Base-by-base conservation (phyloP, 805 yeast species). In the Kluyveromyces aestuarii region DNA sequence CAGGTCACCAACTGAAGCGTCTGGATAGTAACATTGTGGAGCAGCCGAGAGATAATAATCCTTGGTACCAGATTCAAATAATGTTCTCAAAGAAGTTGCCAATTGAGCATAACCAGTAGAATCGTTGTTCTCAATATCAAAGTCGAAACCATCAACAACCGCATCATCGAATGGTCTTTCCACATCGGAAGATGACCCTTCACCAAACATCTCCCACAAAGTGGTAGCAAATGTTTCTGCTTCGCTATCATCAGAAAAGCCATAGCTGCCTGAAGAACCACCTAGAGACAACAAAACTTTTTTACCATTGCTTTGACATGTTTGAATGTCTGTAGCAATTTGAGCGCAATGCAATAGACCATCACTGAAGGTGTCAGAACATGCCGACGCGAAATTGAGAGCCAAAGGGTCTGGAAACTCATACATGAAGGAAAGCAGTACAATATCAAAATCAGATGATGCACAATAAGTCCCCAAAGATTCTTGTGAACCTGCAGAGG, bases 21-120 rank as follows among this genome's bases (percentile, higher is more conserved):
- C 96, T 17, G 96, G 96, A 64, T 81, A 84, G 25, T 80, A 83
- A 71, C 96, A 90, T 70, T 88, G 96, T 18, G 96, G 96, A 53
- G 96, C 91, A 55, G 96, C 96, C 47, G 95, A 80, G 41, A 88
- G 70, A 63, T 82, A 86, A 70, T 81, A 86, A 27, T 67, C 57
- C 66, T 81, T 84, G 42, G 84, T 72, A 35, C 80, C 70, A 39
- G 72, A 67, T 10, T 72, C 79, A 55, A 75, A 80, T 40, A 69
- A 64, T 48, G 72, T 49, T 82, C 95, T 54, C 61, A 71, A 43
- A 55, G 74, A 71, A 40, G 66, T 71, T 13, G 79, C 85, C 47
- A 84, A 64, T 14, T 82, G 77, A 37, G 79, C 76, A 59, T 82
- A 84, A n/a, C 96, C 96, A 1, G 72, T 69, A 45, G 75, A 72